Evolutionary conservation across 345 rosid species (phyloP).

Genomic region (Arabidopsis arenosa): DNA sequence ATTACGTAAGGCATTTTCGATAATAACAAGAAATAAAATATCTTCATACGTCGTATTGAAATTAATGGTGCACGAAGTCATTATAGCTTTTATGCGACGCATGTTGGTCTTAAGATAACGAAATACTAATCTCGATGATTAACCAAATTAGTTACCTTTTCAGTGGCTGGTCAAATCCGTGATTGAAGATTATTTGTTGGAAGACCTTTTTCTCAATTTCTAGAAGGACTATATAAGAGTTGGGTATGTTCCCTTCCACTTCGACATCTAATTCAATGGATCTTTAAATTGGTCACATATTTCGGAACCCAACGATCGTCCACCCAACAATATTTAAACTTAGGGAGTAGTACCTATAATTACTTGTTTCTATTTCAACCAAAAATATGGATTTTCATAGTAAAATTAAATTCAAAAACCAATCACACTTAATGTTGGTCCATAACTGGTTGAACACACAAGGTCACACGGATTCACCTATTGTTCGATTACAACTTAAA

Average conservation of each 20-base stretch:
- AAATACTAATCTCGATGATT: slow-evolving; percentile 29
- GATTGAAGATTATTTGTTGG: slow-evolving; percentile 21
- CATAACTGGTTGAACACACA: background rate
- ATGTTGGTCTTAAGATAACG: slow-evolving; percentile 33
- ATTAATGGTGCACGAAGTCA: slow-evolving; percentile 2
- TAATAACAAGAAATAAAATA: slow-evolving; percentile 3
- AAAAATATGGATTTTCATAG: background rate
- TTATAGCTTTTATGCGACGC: slow-evolving; percentile 18
- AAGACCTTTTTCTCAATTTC: slow-evolving; percentile 26
- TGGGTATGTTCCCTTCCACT: slow-evolving; percentile 36
- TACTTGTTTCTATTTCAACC: slow-evolving; percentile 3
- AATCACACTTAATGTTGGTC: background rate
- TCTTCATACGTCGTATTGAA: background rate
- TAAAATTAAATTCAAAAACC: background rate
- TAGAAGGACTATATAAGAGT: slow-evolving; percentile 9
- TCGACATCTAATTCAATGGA: slow-evolving; percentile 36
- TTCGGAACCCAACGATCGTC: slow-evolving; percentile 20
- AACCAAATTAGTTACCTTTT: background rate
- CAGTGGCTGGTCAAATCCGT: slow-evolving; percentile 18
- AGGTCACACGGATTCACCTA: background rate
- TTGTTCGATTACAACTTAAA: background rate
- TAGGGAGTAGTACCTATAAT: slow-evolving; percentile 1
- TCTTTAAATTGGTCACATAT: slow-evolving; percentile 17
- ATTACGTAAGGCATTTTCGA: background rate
- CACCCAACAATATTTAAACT: slow-evolving; percentile 10